phyloP scores from a whole-genome alignment of 2,329 filamentous ascomycete species.

The Pseudogymnoascus sp. region DNA sequence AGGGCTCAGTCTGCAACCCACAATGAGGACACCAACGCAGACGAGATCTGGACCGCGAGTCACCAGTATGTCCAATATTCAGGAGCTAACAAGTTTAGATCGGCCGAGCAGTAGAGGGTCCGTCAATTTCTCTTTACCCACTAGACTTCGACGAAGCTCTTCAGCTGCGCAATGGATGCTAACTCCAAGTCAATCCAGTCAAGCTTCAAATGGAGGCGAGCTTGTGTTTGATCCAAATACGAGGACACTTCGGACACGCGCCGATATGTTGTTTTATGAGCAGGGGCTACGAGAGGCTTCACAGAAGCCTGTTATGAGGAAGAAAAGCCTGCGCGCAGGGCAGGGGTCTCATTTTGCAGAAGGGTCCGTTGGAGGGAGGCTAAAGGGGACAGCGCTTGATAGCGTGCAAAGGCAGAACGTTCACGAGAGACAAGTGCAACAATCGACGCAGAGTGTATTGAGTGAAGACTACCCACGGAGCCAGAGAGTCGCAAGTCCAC shows the following conservation, averaged over 20 bases:
- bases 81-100: slow-evolving; percentile 35
- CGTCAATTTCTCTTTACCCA: slow-evolving; percentile 48
- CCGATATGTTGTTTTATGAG: slow-evolving; percentile 36
- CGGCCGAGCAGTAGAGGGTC: slow-evolving; percentile 34
- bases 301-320: slow-evolving; percentile 33
- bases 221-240: slow-evolving; percentile 60
- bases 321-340: slow-evolving; percentile 27
- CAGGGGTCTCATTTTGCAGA: slow-evolving; percentile 36
- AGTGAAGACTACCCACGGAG: slow-evolving; percentile 2
- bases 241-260: slow-evolving; percentile 49
- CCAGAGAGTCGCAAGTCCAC: slow-evolving; percentile 2
- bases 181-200: slow-evolving; percentile 23
- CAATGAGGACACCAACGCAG: slow-evolving; percentile 18
- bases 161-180: slow-evolving; percentile 25
- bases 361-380: slow-evolving; percentile 45
- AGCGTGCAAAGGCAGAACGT: not conserved
- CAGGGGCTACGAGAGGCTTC: slow-evolving; percentile 34
- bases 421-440: not conserved
- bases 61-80: slow-evolving; percentile 25
- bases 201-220: slow-evolving; percentile 31
- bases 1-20: slow-evolving; percentile 25
- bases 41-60: slow-evolving; percentile 16
- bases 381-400: slow-evolving; percentile 41
- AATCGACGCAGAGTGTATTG: not conserved
- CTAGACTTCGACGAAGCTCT: slow-evolving; percentile 25